These are phyloP conservation scores for Pythium sukuiense DNA, from an alignment of 352 stramenopile genomes.

Conservation along the genomic window DNA sequence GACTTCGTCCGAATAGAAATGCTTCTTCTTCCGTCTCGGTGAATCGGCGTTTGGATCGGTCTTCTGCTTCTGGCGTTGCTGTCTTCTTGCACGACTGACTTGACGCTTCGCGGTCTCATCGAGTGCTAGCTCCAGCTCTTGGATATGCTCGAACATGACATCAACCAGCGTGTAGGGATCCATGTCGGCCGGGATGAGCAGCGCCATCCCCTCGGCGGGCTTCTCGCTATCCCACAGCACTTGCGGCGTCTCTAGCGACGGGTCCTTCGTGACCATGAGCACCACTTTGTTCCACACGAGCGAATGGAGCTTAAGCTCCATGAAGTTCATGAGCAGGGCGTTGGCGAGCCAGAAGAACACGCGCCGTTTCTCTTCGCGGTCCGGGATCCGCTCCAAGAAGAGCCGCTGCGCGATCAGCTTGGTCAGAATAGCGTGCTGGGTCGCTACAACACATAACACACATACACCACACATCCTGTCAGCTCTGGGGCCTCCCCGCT, in stretches of 20 bases:
- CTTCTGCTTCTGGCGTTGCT: slow-evolving; percentile 5
- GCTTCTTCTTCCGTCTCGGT: slow-evolving; percentile 34
- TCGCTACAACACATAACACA: slow-evolving; percentile 23
- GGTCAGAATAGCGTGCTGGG: slow-evolving; percentile 64
- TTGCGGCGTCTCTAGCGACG: slow-evolving; percentile 33
- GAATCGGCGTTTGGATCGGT: background rate
- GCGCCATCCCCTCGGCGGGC: slow-evolving; percentile 64
- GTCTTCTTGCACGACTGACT: slow-evolving; percentile 22
- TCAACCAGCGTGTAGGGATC: slow-evolving; percentile 52
- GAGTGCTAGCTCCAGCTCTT: slow-evolving; percentile 62
- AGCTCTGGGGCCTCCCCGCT: background rate
- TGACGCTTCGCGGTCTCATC: slow-evolving; percentile 31
- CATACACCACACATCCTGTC: background rate
- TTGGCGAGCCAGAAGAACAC: slow-evolving; percentile 82
- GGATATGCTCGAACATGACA: slow-evolving; percentile 58
- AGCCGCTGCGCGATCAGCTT: slow-evolving; percentile 58
- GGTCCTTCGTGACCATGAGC: slow-evolving; percentile 59
- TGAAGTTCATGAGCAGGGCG: slow-evolving; percentile 79
- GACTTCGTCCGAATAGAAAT: slow-evolving; percentile 64
- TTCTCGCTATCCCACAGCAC: slow-evolving; percentile 50
- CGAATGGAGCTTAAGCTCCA: slow-evolving; percentile 74
- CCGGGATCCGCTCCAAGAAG: slow-evolving; percentile 57
- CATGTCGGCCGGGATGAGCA: slow-evolving; percentile 68
- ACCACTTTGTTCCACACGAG: slow-evolving; percentile 86
- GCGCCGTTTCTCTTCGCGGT: slow-evolving; percentile 47